Conservation (phyloP, 257 asterid species). For the Mentha longifolia region DNA sequence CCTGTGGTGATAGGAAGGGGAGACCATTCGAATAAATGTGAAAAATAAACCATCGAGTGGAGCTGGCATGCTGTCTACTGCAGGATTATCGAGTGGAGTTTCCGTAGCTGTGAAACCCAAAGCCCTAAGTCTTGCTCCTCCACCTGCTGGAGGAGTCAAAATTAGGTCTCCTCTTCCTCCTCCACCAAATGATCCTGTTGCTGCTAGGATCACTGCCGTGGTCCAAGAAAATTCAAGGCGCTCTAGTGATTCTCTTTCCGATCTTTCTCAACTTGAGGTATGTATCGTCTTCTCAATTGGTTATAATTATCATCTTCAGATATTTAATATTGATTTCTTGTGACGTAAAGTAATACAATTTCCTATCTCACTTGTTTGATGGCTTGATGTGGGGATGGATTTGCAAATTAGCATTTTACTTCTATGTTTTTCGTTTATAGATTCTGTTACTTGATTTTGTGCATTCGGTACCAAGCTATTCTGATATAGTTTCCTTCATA, state of each 20-base stretch:
- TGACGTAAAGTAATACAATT: too few species aligned
- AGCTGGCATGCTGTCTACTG: conserved; percentile 90
- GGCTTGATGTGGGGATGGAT: conserved; percentile 11
- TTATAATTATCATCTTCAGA: neutral
- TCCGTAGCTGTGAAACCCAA: conserved; percentile 63
- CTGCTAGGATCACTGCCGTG: conserved; percentile 47
- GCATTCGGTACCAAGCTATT: neutral
- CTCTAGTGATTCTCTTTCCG: conserved; percentile 62
- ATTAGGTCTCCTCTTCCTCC: conserved; percentile 93
- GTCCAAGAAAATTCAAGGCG: conserved; percentile 50
- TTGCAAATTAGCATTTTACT: neutral
- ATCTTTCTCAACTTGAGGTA: conserved; percentile 92
- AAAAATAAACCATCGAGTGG: conserved; percentile 84
- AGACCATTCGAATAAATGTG: conserved; percentile 88
- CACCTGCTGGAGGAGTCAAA: conserved; percentile 68
- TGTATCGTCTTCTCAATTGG: neutral
- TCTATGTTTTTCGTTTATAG: neutral
- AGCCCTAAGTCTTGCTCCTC: conserved; percentile 77
- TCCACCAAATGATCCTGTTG: conserved; percentile 83
- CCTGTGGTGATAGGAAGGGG: conserved; percentile 75
- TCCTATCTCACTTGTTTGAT: neutral
- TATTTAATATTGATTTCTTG: neutral
- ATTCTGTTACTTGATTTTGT: neutral
- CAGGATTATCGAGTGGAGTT: conserved; percentile 60
- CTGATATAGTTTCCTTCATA: neutral